phyloP scores from a whole-genome alignment of 345 rosid genomes.

The Moringa oleifera region DNA sequence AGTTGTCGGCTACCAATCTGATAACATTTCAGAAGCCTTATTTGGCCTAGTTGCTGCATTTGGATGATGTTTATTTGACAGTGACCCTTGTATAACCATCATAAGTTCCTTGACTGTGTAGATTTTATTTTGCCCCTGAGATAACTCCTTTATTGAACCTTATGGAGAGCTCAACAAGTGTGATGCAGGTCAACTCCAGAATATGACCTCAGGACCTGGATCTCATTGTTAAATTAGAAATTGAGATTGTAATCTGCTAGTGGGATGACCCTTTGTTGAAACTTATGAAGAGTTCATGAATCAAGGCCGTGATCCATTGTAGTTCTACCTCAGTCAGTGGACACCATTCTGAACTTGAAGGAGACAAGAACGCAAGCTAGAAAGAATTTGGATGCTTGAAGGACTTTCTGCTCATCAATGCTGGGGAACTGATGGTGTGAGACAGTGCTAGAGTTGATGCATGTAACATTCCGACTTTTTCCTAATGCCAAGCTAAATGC shows the following conservation, averaged over 20 bases:
- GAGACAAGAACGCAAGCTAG: neutral
- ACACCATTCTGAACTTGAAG: neutral
- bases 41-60: neutral
- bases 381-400: no score
- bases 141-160: no score
- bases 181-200: no score
- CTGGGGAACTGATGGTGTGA: neutral
- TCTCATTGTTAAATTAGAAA: no score
- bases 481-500: neutral
- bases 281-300: neutral
- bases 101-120: neutral
- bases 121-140: neutral
- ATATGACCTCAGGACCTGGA: no score
- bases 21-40: neutral
- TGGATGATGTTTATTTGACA: neutral
- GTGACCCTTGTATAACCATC: neutral
- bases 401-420: neutral
- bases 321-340: neutral
- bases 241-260: neutral
- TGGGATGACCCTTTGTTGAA: neutral
- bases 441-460: no score
- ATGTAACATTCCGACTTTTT: no score
- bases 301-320: neutral
- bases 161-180: no score
- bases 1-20: no score